Evolutionary conservation across 176 grass and related monocot genomes (phyloP), one percentile per base, ranked within the genome.

Genomic region (Avena sativa): DNA sequence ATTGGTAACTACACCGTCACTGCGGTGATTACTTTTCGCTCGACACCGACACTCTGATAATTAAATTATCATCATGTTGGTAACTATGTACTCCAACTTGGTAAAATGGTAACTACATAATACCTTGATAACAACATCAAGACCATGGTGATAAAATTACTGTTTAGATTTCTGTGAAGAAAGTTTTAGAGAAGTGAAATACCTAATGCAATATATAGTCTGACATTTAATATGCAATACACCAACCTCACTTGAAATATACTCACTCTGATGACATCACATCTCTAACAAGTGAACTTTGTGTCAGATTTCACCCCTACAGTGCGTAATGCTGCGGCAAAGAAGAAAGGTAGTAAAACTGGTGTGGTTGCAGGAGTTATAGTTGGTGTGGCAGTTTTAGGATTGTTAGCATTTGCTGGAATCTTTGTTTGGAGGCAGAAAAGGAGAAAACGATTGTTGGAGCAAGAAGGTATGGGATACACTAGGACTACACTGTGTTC

Each of bases 301-400:
- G 10, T 64, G 3, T 84, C 84, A 95, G 96, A 98, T 57, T 95
- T 98, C 19, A 80, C 34, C 43, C 91, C 96, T 69, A 91, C 88
- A 16, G 93, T 98, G 2, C 73, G 12, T 84, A 92, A 83, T 61
- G 56, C 80, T 21, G 48, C 23, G 79, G 56, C 43, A 38, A 77
- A 46, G 55, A 80, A 60, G 7, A 87, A 59, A 16, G 89, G 67
- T 26, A 89, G 62, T 23, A 91, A 93, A 72, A 89, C 57, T 17
- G 57, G 84, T 82, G 65, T 94, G 9, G 82, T 95, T 83, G 84
- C 52, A 16, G 96, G 93, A 62, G 78, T 86, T 66, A 57, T 76
- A n/a, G 75, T 86, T 89, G 93, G 91, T 81, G 46, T 82, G 36
- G 34, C 64, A 58, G 63, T 87, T 86, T 72, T 95, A 66, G 88